These are phyloP conservation scores for Furcasterigmium furcatum DNA, from an alignment of 2,329 filamentous ascomycete genomes.

Conservation along the genomic window DNA sequence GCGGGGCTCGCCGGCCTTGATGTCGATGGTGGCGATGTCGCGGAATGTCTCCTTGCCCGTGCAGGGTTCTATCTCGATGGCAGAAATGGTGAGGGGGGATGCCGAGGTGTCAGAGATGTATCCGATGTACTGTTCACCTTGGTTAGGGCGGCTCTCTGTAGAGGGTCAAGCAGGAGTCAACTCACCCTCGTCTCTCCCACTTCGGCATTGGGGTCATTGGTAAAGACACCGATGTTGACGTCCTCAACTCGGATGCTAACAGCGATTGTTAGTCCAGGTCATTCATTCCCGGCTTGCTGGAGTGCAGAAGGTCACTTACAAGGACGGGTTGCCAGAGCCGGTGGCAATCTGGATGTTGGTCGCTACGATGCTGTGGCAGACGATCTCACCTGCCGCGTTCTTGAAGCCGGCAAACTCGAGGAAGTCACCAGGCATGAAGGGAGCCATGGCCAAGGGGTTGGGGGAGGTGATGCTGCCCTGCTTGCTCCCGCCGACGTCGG, in stretches of 20 bases:
- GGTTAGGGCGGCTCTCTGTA: background rate
- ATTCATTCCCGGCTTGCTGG: no score
- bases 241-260: constrained; percentile 38
- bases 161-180: background rate
- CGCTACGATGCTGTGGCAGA: constrained; percentile 30
- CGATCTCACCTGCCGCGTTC: constrained; percentile 21
- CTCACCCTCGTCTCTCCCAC: constrained; percentile 24
- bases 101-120: constrained; percentile 26
- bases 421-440: constrained; percentile 34
- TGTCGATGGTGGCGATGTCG: constrained; percentile 25
- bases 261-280: no score
- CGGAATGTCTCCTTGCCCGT: constrained; percentile 32
- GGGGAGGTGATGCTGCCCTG: constrained; percentile 21
- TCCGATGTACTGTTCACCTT: constrained; percentile 26
- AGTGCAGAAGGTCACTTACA: no score
- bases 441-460: constrained; percentile 34
- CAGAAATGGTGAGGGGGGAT: constrained; percentile 27
- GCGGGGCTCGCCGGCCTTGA: constrained; percentile 22
- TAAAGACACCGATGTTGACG: constrained; percentile 33
- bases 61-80: constrained; percentile 38
- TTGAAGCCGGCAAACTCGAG: constrained; percentile 34
- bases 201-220: constrained; percentile 25
- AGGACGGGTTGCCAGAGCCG: constrained; percentile 25
- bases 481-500: constrained; percentile 11
- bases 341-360: constrained; percentile 32